These are phyloP conservation scores for Microdochium trichocladiopsis DNA, from an alignment of 2,329 filamentous ascomycete genomes.

Conservation along the genomic window DNA sequence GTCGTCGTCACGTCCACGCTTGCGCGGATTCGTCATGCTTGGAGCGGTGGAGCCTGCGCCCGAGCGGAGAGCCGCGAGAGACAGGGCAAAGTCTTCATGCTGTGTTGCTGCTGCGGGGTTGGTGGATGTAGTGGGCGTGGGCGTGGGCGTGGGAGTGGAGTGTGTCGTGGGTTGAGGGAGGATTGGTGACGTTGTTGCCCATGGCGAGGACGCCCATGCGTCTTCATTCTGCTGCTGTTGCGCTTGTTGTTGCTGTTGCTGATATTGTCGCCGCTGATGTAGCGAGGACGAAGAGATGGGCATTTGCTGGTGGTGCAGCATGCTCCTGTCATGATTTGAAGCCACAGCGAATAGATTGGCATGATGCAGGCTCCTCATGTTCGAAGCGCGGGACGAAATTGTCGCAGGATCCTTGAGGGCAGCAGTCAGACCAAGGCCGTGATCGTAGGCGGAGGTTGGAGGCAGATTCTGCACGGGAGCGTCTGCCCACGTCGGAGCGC, in stretches of 20 bases:
- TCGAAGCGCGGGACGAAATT: not conserved
- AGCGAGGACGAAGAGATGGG: not conserved
- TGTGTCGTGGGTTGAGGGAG: not conserved
- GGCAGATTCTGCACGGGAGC: not conserved
- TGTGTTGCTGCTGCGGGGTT: not conserved
- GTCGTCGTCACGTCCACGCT: slow-evolving; percentile 23
- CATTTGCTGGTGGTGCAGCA: not conserved
- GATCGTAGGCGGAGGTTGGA: not conserved
- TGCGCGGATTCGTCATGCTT: slow-evolving; percentile 12
- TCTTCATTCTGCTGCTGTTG: slow-evolving; percentile 8
- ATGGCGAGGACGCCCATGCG: slow-evolving; percentile 10
- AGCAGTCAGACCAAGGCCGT: not conserved
- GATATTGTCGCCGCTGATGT: slow-evolving; percentile 3
- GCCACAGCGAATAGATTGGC: not conserved
- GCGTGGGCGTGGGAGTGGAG: not conserved
- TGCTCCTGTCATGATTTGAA: not conserved
- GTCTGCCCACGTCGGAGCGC: not conserved
- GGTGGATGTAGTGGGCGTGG: not conserved
- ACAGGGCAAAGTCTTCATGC: not conserved
- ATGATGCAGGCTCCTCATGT: not conserved
- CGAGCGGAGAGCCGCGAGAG: not conserved
- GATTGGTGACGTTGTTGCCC: not conserved
- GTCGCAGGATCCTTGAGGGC: not conserved
- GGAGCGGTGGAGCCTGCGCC: not conserved
- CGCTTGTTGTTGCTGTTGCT: slow-evolving; percentile 8